Evolutionary conservation across 129 eudicot species (phyloP).

Genomic region (Centaurea solstitialis): DNA sequence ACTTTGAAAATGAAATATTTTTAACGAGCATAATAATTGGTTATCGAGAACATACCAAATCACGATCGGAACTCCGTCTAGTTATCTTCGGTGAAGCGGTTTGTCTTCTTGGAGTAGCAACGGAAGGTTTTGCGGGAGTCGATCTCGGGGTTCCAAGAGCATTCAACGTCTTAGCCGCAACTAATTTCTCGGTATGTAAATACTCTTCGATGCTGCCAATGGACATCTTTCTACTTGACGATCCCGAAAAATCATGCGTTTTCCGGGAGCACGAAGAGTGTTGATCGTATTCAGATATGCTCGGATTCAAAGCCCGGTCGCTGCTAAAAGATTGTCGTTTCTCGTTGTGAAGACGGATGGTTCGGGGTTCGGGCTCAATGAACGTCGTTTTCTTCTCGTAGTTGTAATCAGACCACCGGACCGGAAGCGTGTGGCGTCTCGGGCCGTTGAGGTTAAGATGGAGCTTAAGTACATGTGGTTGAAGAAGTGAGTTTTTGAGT

Average conservation of each 20-base stretch:
- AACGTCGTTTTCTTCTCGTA: conserved; percentile 59
- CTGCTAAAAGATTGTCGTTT: conserved; percentile 69
- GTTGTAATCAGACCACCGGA: conserved; percentile 41
- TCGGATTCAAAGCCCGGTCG: conserved; percentile 83
- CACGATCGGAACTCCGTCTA: conserved; percentile 55
- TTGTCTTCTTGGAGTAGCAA: conserved; percentile 50
- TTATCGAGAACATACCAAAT: conserved; percentile 47
- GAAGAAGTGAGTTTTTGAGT: conserved; percentile 85
- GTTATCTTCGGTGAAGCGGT: conserved; percentile 51
- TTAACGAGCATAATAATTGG: background rate
- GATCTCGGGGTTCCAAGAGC: conserved; percentile 47
- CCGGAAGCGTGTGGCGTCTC: conserved; percentile 60
- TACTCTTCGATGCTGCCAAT: conserved; percentile 58
- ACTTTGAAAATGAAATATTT: background rate
- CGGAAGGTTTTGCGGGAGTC: conserved; percentile 44
- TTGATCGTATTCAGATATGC: conserved; percentile 68
- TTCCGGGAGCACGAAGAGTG: conserved; percentile 50
- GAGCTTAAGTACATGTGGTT: conserved; percentile 54
- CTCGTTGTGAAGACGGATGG: conserved; percentile 38
- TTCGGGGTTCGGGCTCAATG: conserved; percentile 51
- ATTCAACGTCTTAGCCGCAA: conserved; percentile 46
- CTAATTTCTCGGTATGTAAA: conserved; percentile 41
- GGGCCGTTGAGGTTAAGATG: conserved; percentile 56
- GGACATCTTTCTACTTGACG: conserved; percentile 52
- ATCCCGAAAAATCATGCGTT: conserved; percentile 30